phyloP scores from a whole-genome alignment of 1,284 basidiomycete species.

The Puccinia triticina region DNA sequence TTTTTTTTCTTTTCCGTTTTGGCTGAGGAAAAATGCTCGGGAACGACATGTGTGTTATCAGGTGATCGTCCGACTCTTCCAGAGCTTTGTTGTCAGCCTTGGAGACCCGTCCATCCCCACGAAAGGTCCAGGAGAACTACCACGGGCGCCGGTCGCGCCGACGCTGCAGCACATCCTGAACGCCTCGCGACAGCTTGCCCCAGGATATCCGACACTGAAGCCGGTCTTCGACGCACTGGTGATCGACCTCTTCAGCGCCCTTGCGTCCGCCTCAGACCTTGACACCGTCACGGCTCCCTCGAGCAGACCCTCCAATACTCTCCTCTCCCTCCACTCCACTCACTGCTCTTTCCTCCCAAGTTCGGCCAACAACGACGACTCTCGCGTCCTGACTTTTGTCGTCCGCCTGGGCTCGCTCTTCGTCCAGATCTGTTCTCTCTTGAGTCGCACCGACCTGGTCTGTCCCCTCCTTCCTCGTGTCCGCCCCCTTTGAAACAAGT shows the following conservation, averaged over 20 bases:
- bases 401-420: not conserved
- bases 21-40: not conserved
- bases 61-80: slow-evolving; percentile 17
- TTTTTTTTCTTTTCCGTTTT: not conserved
- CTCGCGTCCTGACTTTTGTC: not conserved
- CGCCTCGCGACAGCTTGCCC: not conserved
- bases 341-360: not conserved
- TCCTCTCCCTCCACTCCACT: not conserved
- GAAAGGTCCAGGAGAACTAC: no score
- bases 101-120: not conserved
- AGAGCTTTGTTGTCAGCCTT: not conserved
- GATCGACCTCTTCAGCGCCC: not conserved
- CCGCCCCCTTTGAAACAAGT: not conserved
- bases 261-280: not conserved
- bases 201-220: not conserved
- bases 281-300: not conserved
- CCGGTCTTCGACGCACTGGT: not conserved
- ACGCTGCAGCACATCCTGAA: slow-evolving; percentile 2
- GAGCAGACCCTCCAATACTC: not conserved
- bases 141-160: not conserved
- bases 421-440: not conserved
- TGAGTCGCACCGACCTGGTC: slow-evolving; percentile 3
- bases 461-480: not conserved
- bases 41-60: not conserved
- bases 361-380: not conserved